Percentiles rank a stretch among this genome's conserved stretches.
Evolutionary conservation across 257 asterid species (phyloP).

Genomic region (Oldenlandia corymbosa): DNA sequence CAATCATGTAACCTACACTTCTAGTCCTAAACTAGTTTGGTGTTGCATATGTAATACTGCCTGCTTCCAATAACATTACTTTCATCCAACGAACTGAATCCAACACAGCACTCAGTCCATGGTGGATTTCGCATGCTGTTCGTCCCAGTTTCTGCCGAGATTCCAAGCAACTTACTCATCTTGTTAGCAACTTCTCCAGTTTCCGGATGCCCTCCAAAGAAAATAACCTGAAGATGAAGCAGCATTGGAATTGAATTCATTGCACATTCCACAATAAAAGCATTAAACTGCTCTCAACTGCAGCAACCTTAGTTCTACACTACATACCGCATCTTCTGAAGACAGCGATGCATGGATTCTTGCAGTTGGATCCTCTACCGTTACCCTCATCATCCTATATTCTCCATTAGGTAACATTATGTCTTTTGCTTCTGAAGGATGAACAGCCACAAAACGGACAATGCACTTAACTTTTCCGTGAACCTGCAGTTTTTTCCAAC

Average conservation of each 20-base stretch:
- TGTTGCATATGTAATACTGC: slow-evolving; percentile 3
- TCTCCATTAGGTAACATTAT: not conserved
- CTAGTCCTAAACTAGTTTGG: not conserved
- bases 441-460: slow-evolving; percentile 2
- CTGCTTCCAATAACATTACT: slow-evolving; percentile 2
- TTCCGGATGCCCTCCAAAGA: slow-evolving; percentile 4
- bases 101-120: slow-evolving; percentile 4
- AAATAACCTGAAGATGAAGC: not conserved
- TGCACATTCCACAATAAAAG: not conserved
- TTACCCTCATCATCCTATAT: not conserved
- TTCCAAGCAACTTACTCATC: slow-evolving; percentile 4
- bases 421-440: slow-evolving; percentile 1
- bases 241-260: no score
- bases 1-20: no score
- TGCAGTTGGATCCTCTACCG: slow-evolving; percentile 8
- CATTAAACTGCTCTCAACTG: no score
- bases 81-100: slow-evolving; percentile 4
- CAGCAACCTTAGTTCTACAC: not conserved
- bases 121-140: slow-evolving; percentile 3
- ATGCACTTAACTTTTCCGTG: slow-evolving; percentile 6
- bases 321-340: slow-evolving; percentile 3
- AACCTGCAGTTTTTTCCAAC: not conserved
- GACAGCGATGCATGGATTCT: slow-evolving; percentile 9
- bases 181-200: not conserved
- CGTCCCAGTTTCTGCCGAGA: not conserved